Conservation (phyloP, 495 filamentous ascomycete species). For the Wilcoxina mikolae region DNA sequence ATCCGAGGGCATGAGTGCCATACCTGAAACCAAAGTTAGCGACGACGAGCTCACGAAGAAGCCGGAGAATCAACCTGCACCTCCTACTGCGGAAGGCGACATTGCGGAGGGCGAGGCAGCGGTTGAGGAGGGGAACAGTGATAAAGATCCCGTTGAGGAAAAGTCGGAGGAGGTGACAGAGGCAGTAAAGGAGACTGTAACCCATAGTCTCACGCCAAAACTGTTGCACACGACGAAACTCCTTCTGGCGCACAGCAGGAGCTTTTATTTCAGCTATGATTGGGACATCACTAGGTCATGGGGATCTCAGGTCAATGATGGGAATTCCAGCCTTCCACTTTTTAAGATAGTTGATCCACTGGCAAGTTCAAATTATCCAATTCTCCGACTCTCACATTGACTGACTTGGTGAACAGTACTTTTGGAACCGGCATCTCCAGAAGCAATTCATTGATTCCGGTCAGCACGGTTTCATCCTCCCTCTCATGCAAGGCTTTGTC, state of each 20-base stretch:
- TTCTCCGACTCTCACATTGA: not conserved
- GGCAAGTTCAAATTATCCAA: conserved; percentile 31
- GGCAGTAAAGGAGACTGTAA: conserved; percentile 27
- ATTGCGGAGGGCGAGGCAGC: conserved; percentile 23
- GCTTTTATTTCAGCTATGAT: conserved; percentile 89
- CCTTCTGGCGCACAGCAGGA: conserved; percentile 58
- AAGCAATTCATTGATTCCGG: conserved; percentile 57
- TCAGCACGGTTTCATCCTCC: conserved; percentile 53
- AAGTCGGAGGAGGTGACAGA: conserved; percentile 29
- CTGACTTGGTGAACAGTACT: conserved; percentile 43
- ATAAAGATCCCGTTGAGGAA: conserved; percentile 14
- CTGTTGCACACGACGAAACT: conserved; percentile 67
- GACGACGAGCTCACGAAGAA: conserved; percentile 15
- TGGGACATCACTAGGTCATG: conserved; percentile 62
- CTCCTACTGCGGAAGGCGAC: conserved; percentile 5
- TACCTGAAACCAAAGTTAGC: not conserved
- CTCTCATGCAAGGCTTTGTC: conserved; percentile 88
- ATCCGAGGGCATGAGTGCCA: conserved; percentile 40
- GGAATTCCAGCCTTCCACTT: conserved; percentile 41
- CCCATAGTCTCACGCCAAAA: conserved; percentile 57
- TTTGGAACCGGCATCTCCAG: conserved; percentile 75
- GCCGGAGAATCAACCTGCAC: conserved; percentile 21
- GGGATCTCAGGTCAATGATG: conserved; percentile 7
- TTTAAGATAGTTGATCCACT: conserved; percentile 59
- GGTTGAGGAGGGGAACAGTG: conserved; percentile 7